Evolutionary conservation across 176 grass and related monocot species (phyloP), one percentile per base, ranked within the genome.

Genomic region (Zea mays): DNA sequence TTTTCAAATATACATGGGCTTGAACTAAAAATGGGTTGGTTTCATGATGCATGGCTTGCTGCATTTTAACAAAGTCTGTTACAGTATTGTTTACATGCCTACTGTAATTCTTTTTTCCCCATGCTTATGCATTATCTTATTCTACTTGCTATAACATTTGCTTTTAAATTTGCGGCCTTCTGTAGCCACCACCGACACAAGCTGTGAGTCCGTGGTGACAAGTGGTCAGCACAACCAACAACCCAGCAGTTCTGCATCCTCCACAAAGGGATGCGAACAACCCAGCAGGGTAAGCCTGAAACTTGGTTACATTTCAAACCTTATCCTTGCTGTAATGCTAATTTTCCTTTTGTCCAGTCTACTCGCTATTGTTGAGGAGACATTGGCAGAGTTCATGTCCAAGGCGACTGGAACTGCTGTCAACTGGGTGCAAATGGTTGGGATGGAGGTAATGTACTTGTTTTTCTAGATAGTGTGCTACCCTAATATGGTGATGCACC

Each of bases 351-450:
- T 60, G 5, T 50, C 19, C 72, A 99, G 92, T 90, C 92, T 99
- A 54, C 90, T 99, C 27, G 92, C 92, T 65, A 96, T 99, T 49
- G 96, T 90, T 84, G 96, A 99, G 90, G 92, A 99, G 81, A 99
- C 92, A 79, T 74, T 99, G 92, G 84, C 96, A 82, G 92, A 93
- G 90, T 99, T 99, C 90, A 82, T 99, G 66, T 96, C 96, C 54
- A 99, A 99, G 84, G 96, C 96, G 69, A 99, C 92, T 17, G 92
- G 92, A 83, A 99, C 96, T 60, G 92, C 90, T 85, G 88, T 99
- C 43, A 88, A 99, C 84, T 99, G 96, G 96, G 96, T 99, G 87
- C 96, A 95, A 82, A 95, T 99, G 92, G 90, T 99, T 89, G 92
- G 96, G 72, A 99, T 99, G 96, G 96, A 99, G 96, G 96, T 98